These are phyloP conservation scores for Albatrellus ellisii DNA, from an alignment of 768 basidiomycete genomes.

Conservation along the genomic window DNA sequence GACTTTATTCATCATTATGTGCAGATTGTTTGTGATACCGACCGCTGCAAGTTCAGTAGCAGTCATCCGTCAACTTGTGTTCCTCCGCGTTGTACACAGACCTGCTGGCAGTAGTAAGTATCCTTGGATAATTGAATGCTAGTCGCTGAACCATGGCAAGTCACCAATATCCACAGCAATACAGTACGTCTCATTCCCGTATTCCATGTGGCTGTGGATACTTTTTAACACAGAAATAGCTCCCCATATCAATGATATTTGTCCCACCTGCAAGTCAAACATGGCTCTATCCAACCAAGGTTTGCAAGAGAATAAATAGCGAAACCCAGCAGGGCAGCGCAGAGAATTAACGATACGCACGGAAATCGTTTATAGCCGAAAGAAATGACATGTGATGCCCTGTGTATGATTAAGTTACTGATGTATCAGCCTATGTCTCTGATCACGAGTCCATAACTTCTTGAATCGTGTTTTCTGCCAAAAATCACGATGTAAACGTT, in stretches of 20 bases:
- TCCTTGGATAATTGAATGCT: neutral
- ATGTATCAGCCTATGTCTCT: neutral
- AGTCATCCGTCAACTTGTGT: slow-evolving; percentile 36
- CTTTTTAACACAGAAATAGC: slow-evolving; percentile 1
- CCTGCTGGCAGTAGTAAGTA: slow-evolving; percentile 64
- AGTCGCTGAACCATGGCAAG: neutral
- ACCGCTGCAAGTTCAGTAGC: slow-evolving; percentile 51
- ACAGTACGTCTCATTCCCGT: neutral
- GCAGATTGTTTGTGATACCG: slow-evolving; percentile 50
- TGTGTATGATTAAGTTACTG: neutral
- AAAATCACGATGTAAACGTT: neutral
- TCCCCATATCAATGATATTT: slow-evolving; percentile 13
- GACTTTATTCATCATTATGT: neutral
- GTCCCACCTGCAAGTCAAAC: slow-evolving; percentile 7
- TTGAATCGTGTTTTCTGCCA: neutral
- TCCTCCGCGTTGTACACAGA: slow-evolving; percentile 36
- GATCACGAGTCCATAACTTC: neutral
- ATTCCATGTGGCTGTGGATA: neutral
- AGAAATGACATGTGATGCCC: neutral
- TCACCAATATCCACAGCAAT: neutral
- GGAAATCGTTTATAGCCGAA: no score
- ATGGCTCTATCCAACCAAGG: neutral
- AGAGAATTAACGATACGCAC: no score
- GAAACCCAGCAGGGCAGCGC: neutral
- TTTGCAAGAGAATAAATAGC: neutral